Evolutionary conservation across 768 basidiomycete species (phyloP), one percentile per base, ranked within the genome.

Genomic region (Rhodotorula diobovata): DNA sequence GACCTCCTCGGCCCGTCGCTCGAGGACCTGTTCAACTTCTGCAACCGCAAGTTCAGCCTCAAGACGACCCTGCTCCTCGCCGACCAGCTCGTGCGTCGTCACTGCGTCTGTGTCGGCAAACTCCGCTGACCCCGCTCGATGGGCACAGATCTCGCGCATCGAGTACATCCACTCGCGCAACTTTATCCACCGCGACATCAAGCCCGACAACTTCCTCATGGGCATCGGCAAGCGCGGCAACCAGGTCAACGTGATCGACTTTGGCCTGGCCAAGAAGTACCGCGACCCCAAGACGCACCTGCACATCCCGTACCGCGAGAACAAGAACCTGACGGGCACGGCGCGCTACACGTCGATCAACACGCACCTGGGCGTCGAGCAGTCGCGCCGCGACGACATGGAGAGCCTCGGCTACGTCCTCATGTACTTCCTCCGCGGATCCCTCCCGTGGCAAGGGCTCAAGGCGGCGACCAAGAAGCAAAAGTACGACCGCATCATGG

Each of bases 401-500:
- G 95, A 99, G 81, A 97, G 94, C 2, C 89, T 99, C 70, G 95
- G 94, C 69, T 99, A 99, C 79, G 96, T 98, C 34, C 87, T 99
- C 77, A 97, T 99, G 95, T 99, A 99, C 85, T 99, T 99, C 87
- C 89, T 99, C 75, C 93, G 95, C 74, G 96, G 95, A 60, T 89
- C 92, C 67, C 87, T 99, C 55, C 95, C 95, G 43, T 99, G 95
- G 95, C 96, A 99, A 82, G 96, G 96, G 70, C 87, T 99, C 80
- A 99, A 99, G 84, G 96, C 96, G 70, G 95, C 95, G 51, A 99
- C 96, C 70, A 99, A 99, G 91, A 99, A 99, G 87, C 96, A 99
- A 86, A 99, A 99, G 84, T 98, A 98, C 82, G 96, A 98, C 82
- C 89, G 96, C 71, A 99, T 99, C 84, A 99, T 99, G 96, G 96